Percentiles rank a stretch among this genome's conserved stretches.
Conservation (phyloP, 495 filamentous ascomycete genomes). For the Penicillium silybi region DNA sequence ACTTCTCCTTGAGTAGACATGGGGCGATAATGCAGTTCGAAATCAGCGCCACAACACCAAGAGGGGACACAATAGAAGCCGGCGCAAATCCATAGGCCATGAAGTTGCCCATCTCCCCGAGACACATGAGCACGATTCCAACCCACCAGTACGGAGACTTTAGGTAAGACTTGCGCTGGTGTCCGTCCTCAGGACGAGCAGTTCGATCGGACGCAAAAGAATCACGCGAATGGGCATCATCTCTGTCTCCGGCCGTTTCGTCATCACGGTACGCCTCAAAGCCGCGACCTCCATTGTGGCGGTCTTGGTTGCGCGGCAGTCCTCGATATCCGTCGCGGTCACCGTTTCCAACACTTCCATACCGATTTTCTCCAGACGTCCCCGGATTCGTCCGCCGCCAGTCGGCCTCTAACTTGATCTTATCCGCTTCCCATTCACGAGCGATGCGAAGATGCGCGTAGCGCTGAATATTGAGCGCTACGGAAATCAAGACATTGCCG, state of each 20-base stretch:
- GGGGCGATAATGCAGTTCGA: conserved; percentile 97
- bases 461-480: conserved; percentile 94
- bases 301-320: conserved; percentile 5
- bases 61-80: conserved; percentile 93
- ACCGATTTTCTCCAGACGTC: conserved; percentile 14
- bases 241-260: conserved; percentile 5
- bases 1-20: conserved; percentile 82
- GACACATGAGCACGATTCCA: conserved; percentile 82
- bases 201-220: conserved; percentile 43
- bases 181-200: conserved; percentile 29
- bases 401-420: conserved; percentile 32
- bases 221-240: conserved; percentile 15
- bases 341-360: conserved; percentile 30
- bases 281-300: background rate
- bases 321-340: background rate
- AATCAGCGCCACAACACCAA: conserved; percentile 91
- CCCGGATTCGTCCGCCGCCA: conserved; percentile 23
- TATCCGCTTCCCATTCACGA: conserved; percentile 54
- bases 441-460: conserved; percentile 86
- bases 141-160: conserved; percentile 94
- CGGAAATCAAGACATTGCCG: conserved; percentile 88
- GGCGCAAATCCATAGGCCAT: conserved; percentile 98
- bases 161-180: conserved; percentile 63
- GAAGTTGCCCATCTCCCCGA: conserved; percentile 96
- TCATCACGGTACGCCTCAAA: conserved; percentile 31